phyloP scores from a whole-genome alignment of 805 yeast species.

The Candida ponderosae region DNA sequence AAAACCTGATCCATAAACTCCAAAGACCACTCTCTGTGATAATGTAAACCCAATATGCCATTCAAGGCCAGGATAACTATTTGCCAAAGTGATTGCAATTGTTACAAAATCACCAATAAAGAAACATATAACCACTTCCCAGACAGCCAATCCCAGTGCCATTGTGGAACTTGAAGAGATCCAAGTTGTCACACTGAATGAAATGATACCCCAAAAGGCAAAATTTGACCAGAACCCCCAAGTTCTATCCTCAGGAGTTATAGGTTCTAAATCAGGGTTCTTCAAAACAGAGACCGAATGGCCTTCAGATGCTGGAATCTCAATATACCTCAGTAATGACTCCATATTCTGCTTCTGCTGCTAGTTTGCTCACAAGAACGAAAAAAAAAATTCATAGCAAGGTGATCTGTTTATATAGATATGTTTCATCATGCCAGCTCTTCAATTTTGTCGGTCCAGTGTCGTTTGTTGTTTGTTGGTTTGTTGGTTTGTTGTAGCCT shows the following conservation, averaged over 20 bases:
- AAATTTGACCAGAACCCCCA: slow-evolving; percentile 34
- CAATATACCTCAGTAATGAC: too few species aligned
- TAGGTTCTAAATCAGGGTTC: slow-evolving; percentile 25
- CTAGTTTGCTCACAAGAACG: too few species aligned
- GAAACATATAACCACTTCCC: slow-evolving; percentile 29
- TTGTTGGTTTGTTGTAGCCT: too few species aligned
- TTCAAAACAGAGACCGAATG: slow-evolving; percentile 20
- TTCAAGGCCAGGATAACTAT: slow-evolving; percentile 39
- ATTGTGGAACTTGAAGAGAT: slow-evolving; percentile 37
- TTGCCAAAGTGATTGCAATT: slow-evolving; percentile 33
- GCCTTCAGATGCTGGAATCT: slow-evolving; percentile 24
- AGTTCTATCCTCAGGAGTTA: slow-evolving; percentile 18
- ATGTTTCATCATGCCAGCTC: too few species aligned
- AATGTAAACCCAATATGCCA: slow-evolving; percentile 41
- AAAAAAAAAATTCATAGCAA: too few species aligned
- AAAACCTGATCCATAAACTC: slow-evolving; percentile 34
- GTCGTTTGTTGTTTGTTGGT: too few species aligned
- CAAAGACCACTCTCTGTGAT: slow-evolving; percentile 38
- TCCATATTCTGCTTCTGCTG: too few species aligned
- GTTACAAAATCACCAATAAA: slow-evolving; percentile 41
- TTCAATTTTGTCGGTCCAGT: too few species aligned
- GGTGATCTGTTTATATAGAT: too few species aligned
- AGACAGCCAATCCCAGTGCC: slow-evolving; percentile 35
- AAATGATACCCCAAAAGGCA: slow-evolving; percentile 37
- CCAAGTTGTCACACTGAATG: slow-evolving; percentile 38